A percentile compares a stretch with the other conserved stretches of the same genome.
Conservation (phyloP, 306 rosid genomes). For the Malus orientalis region DNA sequence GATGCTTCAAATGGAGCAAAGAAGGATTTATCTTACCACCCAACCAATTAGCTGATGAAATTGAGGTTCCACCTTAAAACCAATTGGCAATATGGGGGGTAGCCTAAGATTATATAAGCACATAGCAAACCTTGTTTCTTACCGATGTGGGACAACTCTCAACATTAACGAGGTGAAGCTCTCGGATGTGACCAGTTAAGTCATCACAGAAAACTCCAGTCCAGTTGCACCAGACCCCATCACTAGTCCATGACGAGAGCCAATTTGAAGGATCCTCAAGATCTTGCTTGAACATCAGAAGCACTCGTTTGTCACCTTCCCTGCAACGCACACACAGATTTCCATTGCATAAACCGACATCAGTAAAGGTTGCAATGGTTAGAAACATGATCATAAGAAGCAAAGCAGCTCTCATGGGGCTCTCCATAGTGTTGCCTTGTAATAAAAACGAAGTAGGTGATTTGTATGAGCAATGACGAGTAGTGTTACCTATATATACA, state of each 20-base stretch:
- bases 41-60: neutral
- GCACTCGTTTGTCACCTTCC: neutral
- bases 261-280: neutral
- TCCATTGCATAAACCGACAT: neutral
- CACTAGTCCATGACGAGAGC: neutral
- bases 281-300: neutral
- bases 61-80: too few species aligned
- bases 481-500: too few species aligned
- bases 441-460: too few species aligned
- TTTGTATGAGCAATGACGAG: too few species aligned
- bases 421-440: too few species aligned
- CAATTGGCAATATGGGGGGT: too few species aligned
- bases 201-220: neutral
- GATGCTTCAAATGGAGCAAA: neutral
- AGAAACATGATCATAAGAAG: too few species aligned
- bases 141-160: too few species aligned
- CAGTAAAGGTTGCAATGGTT: too few species aligned
- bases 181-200: neutral
- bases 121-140: too few species aligned
- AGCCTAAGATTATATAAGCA: too few species aligned
- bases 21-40: conserved; percentile 9
- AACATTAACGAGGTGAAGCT: neutral
- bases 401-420: too few species aligned
- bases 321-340: neutral
- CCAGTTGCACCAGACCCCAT: conserved; percentile 12